Conservation (phyloP, 2,329 filamentous ascomycete species). For the Aspergillus fischeri region DNA sequence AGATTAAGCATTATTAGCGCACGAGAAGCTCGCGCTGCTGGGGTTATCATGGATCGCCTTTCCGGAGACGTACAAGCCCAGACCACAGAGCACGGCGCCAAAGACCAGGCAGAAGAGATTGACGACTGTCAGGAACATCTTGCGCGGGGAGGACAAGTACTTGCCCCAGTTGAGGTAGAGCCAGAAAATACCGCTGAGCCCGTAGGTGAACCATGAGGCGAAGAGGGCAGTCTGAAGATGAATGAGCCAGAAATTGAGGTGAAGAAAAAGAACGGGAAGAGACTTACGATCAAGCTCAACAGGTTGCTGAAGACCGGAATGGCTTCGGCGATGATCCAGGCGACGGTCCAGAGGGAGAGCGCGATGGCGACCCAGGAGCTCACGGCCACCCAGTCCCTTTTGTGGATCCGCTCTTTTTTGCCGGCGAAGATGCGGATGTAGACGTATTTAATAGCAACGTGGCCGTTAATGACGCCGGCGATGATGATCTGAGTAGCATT, state of each 20-base stretch:
- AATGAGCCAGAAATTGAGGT: neutral
- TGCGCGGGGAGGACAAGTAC: conserved; percentile 28
- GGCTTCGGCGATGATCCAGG: conserved; percentile 65
- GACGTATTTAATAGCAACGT: conserved; percentile 63
- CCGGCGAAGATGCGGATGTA: conserved; percentile 61
- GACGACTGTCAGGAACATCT: conserved; percentile 24
- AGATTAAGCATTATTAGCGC: conserved; percentile 24
- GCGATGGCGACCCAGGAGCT: conserved; percentile 58
- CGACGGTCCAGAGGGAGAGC: conserved; percentile 53
- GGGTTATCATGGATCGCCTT: conserved; percentile 32
- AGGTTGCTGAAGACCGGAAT: conserved; percentile 67
- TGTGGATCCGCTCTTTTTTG: conserved; percentile 53
- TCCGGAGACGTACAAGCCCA: conserved; percentile 33
- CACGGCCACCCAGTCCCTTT: conserved; percentile 49
- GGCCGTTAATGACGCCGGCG: conserved; percentile 66
- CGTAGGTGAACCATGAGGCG: conserved; percentile 62
- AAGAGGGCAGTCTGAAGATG: conserved; percentile 51
- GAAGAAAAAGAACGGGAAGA: neutral
- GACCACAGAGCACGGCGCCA: conserved; percentile 25
- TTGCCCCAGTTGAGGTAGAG: conserved; percentile 32
- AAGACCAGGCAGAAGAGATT: conserved; percentile 20
- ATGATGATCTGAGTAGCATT: conserved; percentile 53
- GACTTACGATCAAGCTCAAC: conserved; percentile 54
- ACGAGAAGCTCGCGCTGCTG: conserved; percentile 29
- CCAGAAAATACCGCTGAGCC: conserved; percentile 37